A percentile compares a stretch with the other conserved stretches of the same genome.
These are phyloP conservation scores for Moringa oleifera DNA, from an alignment of 345 rosid species.

Conservation along the genomic window DNA sequence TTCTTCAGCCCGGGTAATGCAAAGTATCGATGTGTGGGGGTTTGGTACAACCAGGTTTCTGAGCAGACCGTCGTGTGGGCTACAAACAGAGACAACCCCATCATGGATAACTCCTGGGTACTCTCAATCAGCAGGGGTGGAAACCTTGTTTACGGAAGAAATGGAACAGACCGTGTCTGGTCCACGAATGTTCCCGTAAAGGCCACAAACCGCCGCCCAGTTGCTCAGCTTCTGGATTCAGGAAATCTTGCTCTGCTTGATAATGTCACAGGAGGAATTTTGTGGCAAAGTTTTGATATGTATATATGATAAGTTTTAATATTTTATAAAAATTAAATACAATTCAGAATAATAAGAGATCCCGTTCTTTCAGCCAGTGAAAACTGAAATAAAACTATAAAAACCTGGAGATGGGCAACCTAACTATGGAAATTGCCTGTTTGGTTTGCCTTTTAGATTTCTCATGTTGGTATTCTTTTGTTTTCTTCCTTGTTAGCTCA, in stretches of 20 bases:
- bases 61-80: constrained; percentile 62
- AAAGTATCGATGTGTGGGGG: constrained; percentile 53
- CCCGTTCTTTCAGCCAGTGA: no score
- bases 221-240: constrained; percentile 47
- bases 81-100: constrained; percentile 60
- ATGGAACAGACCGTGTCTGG: constrained; percentile 42
- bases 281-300: constrained; percentile 82
- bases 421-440: constrained; percentile 35
- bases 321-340: no score
- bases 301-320: no score
- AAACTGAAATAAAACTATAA: no score
- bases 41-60: constrained; percentile 58
- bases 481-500: constrained; percentile 22
- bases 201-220: not conserved
- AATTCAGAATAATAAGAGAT: no score
- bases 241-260: constrained; percentile 57
- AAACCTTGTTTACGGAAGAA: constrained; percentile 28
- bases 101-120: constrained; percentile 35
- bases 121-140: constrained; percentile 36
- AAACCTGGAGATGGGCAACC: no score
- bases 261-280: constrained; percentile 12
- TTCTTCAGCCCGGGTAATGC: constrained; percentile 54
- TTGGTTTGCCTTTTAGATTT: no score
- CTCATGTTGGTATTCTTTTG: not conserved
- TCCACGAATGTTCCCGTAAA: constrained; percentile 33